Evolutionary conservation across 2,329 filamentous ascomycete genomes (phyloP).

Genomic region (Chaetomiaceae sp.): DNA sequence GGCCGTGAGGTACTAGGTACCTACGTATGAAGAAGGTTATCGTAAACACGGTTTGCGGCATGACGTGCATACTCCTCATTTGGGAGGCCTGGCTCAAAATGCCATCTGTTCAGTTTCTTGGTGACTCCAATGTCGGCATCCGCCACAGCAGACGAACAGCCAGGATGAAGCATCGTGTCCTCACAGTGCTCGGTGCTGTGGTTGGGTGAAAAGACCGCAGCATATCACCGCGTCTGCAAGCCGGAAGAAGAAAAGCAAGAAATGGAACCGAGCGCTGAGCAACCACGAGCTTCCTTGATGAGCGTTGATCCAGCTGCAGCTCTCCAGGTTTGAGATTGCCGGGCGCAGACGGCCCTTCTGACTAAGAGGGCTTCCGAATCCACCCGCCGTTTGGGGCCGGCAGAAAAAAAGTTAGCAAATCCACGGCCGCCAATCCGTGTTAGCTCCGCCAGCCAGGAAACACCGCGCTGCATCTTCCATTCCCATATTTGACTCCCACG

Average conservation of each 20-base stretch:
- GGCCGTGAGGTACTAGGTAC: conserved; percentile 3
- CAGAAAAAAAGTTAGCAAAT: conserved; percentile 14
- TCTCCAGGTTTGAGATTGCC: neutral
- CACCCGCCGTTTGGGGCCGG: conserved; percentile 20
- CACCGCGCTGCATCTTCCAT: neutral
- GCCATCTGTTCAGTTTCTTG: conserved; percentile 18
- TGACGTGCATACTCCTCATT: neutral
- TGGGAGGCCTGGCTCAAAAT: neutral
- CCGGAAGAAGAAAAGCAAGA: neutral
- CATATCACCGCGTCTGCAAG: neutral
- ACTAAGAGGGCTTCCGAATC: conserved; percentile 22
- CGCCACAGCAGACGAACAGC: neutral
- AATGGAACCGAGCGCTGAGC: neutral
- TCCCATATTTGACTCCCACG: conserved; percentile 16
- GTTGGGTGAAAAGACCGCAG: neutral
- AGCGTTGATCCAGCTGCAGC: conserved; percentile 1
- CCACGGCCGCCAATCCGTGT: conserved; percentile 6
- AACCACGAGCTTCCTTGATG: conserved; percentile 4
- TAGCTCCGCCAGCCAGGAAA: neutral
- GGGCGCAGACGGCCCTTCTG: conserved; percentile 6
- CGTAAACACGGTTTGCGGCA: neutral
- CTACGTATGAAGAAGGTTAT: no score
- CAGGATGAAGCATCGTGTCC: neutral
- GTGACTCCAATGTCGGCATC: neutral
- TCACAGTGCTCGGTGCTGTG: no score